A percentile compares a stretch with the other conserved stretches of the same genome.
These are phyloP conservation scores for Ceratocystis destructans DNA, from an alignment of 2,329 filamentous ascomycete species.

Conservation along the genomic window DNA sequence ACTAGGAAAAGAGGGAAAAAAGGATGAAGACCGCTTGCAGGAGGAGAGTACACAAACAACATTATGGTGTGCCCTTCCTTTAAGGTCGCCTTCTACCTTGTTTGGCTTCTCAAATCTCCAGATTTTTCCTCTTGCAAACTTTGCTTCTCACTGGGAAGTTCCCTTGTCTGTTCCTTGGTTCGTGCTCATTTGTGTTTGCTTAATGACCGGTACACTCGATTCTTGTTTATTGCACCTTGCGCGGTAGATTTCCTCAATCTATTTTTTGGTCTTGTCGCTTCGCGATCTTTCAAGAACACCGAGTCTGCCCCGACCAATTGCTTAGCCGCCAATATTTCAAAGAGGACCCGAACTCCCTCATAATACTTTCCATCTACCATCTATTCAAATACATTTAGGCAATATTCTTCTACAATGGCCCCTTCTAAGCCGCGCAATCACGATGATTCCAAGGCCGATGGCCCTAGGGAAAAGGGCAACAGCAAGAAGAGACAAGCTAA, in stretches of 20 bases:
- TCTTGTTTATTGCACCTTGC: slow-evolving; percentile 20
- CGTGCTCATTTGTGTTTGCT: background rate
- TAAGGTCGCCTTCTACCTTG: background rate
- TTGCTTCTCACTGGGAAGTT: background rate
- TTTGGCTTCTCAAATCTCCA: background rate
- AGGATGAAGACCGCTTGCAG: slow-evolving; percentile 15
- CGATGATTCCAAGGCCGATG: slow-evolving; percentile 35
- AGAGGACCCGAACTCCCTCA: no score
- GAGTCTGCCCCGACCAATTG: slow-evolving; percentile 9
- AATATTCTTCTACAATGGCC: slow-evolving; percentile 28
- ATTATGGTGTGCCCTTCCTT: slow-evolving; percentile 17
- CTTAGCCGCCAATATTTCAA: background rate
- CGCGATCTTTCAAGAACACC: slow-evolving; percentile 11
- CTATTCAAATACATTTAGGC: background rate
- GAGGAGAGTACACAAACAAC: slow-evolving; percentile 22
- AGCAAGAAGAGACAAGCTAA: slow-evolving; percentile 34
- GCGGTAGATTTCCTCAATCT: slow-evolving; percentile 3
- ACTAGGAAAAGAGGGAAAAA: slow-evolving; percentile 6
- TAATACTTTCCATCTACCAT: background rate
- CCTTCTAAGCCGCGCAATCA: slow-evolving; percentile 35
- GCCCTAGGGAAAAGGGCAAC: slow-evolving; percentile 22
- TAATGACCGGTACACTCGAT: background rate
- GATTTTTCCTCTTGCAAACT: background rate
- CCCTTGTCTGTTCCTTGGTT: background rate
- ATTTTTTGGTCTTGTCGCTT: slow-evolving; percentile 10